Conservation (phyloP, 2,329 filamentous ascomycete species). For the Colletotrichum tamarilloi region DNA sequence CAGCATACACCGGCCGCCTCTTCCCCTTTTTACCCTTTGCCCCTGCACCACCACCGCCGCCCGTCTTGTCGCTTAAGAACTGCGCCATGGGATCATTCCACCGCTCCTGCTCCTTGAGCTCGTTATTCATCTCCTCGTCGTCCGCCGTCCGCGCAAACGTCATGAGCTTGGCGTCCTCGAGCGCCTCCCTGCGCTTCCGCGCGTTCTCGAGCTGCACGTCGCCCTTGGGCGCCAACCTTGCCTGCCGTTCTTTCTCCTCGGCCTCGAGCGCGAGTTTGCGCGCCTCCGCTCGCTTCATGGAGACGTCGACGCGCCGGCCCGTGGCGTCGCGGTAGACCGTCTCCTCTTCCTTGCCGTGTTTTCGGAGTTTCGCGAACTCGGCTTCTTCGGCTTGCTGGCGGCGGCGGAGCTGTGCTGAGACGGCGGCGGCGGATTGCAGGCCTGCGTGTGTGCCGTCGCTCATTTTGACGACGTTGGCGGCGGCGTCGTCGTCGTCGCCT, state of each 20-base stretch:
- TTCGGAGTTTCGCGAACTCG: constrained; percentile 57
- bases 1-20: constrained; percentile 77
- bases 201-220: constrained; percentile 83
- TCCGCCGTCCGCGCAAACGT: constrained; percentile 83
- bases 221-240: constrained; percentile 79
- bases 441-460: constrained; percentile 89
- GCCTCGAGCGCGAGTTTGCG: constrained; percentile 73
- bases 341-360: constrained; percentile 70
- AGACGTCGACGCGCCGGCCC: constrained; percentile 92
- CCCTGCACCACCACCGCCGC: constrained; percentile 32
- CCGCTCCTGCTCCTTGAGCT: constrained; percentile 78
- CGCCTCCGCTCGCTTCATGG: constrained; percentile 89
- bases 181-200: constrained; percentile 70
- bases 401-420: constrained; percentile 75
- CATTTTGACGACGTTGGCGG: constrained; percentile 72
- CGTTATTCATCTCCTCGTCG: constrained; percentile 86
- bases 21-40: constrained; percentile 43
- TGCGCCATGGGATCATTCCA: constrained; percentile 96
- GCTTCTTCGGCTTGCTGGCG: constrained; percentile 73
- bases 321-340: constrained; percentile 97
- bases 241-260: constrained; percentile 75
- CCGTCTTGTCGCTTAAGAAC: constrained; percentile 72
- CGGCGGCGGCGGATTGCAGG: constrained; percentile 84
- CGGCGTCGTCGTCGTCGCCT: constrained; percentile 43
- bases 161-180: constrained; percentile 87